Evolutionary conservation across 2,329 filamentous ascomycete genomes (phyloP).

Genomic region (Sclerotinia sclerotiorum): DNA sequence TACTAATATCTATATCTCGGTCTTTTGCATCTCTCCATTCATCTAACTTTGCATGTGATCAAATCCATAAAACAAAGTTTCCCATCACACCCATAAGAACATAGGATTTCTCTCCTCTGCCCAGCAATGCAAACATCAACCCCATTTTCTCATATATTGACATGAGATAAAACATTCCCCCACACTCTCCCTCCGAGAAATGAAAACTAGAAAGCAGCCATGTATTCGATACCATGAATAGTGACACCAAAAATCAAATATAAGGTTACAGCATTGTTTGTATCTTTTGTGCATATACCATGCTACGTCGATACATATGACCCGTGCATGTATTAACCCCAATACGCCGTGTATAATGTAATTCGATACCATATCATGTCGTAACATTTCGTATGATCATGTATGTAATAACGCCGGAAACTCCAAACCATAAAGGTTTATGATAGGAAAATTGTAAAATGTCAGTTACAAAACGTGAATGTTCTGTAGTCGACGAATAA

Average conservation of each 20-base stretch:
- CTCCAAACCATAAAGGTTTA: not conserved
- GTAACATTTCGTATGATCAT: slow-evolving; percentile 13
- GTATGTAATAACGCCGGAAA: slow-evolving; percentile 21
- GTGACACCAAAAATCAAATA: not conserved
- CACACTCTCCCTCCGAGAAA: not conserved
- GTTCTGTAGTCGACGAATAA: slow-evolving; percentile 1
- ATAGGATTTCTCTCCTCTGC: not conserved
- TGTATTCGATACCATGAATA: not conserved
- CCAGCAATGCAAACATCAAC: not conserved
- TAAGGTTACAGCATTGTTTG: slow-evolving; percentile 13
- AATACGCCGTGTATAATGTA: slow-evolving; percentile 17
- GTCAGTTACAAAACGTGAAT: not conserved
- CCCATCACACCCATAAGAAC: not conserved
- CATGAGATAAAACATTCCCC: not conserved
- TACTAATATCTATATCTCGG: not conserved
- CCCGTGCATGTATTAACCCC: slow-evolving; percentile 8
- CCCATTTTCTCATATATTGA: not conserved
- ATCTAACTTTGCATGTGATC: not conserved
- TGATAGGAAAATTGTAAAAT: slow-evolving; percentile 1
- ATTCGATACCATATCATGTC: slow-evolving; percentile 15
- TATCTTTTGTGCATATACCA: not conserved
- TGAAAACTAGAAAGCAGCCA: not conserved
- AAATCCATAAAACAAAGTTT: not conserved
- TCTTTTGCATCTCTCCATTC: not conserved
- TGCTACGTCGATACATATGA: not conserved